These are phyloP conservation scores for Myriosclerotinia duriaeana DNA, from an alignment of 2,329 filamentous ascomycete genomes.

Conservation along the genomic window DNA sequence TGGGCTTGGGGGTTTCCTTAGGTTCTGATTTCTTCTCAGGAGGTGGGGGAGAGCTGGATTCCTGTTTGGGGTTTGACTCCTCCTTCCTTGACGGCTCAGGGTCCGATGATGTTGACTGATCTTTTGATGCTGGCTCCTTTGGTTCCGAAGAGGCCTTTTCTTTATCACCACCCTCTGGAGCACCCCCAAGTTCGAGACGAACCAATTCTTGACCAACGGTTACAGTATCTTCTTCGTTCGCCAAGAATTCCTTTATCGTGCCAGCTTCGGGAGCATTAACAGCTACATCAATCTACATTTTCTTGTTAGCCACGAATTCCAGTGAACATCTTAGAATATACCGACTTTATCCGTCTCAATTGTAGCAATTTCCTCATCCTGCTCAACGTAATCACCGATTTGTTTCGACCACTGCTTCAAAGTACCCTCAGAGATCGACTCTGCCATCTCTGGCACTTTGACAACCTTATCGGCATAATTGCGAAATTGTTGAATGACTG, in stretches of 20 bases:
- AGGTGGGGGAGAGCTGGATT: conserved; percentile 44
- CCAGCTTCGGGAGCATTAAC: conserved; percentile 93
- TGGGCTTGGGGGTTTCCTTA: conserved; percentile 44
- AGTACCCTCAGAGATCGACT: conserved; percentile 97
- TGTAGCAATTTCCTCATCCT: conserved; percentile 95
- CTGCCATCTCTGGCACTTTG: conserved; percentile 97
- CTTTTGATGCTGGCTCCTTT: conserved; percentile 58
- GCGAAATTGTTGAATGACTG: conserved; percentile 54
- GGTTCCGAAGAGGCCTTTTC: conserved; percentile 54
- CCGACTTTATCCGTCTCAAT: conserved; percentile 97
- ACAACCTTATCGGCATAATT: conserved; percentile 77
- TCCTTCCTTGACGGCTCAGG: conserved; percentile 41
- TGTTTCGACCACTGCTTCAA: conserved; percentile 93
- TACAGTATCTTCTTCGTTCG: conserved; percentile 92
- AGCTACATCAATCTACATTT: conserved; percentile 83
- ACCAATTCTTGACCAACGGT: conserved; percentile 89
- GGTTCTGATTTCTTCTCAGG: conserved; percentile 46
- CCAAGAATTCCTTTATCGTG: conserved; percentile 87
- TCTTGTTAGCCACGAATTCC: background rate
- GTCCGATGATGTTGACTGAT: conserved; percentile 55
- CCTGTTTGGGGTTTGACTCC: conserved; percentile 46
- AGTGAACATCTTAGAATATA: background rate
- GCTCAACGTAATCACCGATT: conserved; percentile 89
- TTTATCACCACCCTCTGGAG: conserved; percentile 53
- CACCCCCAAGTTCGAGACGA: conserved; percentile 77